These are phyloP conservation scores for Lactarius psammicola DNA, from an alignment of 768 basidiomycete genomes.

Conservation along the genomic window DNA sequence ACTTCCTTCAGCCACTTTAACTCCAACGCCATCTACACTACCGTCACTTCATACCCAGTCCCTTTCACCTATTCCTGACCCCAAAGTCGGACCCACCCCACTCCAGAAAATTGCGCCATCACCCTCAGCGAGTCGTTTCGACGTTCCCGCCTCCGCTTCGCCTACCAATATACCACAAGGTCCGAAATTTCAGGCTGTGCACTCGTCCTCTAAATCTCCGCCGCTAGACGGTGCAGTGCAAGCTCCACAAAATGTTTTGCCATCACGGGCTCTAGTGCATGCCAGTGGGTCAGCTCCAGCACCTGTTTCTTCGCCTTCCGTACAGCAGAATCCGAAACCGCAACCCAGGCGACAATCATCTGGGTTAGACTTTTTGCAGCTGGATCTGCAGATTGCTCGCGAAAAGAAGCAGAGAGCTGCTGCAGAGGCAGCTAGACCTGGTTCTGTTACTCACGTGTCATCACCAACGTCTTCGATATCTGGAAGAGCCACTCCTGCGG, in stretches of 20 bases:
- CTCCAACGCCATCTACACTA: not conserved
- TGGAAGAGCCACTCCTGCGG: not conserved
- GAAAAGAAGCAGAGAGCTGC: conserved; percentile 13
- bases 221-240: not conserved
- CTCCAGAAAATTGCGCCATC: not conserved
- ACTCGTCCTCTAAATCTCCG: not conserved
- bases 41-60: not conserved
- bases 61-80: not conserved
- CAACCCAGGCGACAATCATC: conserved; percentile 14
- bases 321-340: not conserved
- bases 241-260: not conserved
- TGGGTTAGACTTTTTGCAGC: conserved; percentile 20
- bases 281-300: not conserved
- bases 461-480: conserved; percentile 1
- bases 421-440: not conserved
- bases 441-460: not conserved
- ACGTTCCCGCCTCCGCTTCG: not conserved
- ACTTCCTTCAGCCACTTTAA: not conserved
- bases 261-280: not conserved
- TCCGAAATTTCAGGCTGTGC: not conserved
- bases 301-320: not conserved
- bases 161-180: not conserved
- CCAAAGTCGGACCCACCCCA: not conserved
- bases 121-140: not conserved
- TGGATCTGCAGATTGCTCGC: conserved; percentile 18